Conservation (phyloP, 768 basidiomycete genomes). For the Suillus occidentalis region DNA sequence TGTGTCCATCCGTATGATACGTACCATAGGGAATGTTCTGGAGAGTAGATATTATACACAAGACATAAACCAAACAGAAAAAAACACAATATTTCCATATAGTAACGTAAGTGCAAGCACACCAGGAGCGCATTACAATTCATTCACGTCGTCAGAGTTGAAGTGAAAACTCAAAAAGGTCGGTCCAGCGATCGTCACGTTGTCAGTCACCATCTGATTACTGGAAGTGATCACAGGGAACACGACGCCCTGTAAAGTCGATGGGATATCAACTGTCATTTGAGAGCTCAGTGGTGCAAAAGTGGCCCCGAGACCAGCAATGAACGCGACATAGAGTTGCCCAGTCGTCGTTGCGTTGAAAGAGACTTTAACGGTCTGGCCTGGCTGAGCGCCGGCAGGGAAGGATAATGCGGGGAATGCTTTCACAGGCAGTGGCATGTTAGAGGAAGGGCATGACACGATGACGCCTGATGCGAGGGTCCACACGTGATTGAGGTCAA, state of each 20-base stretch:
- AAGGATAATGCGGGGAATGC: constrained; percentile 45
- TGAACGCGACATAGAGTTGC: constrained; percentile 35
- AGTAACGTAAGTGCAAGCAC: neutral
- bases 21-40: neutral
- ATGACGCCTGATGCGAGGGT: constrained; percentile 48
- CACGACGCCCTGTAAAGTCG: constrained; percentile 29
- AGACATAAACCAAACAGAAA: neutral
- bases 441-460: constrained; percentile 46
- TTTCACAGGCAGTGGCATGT: constrained; percentile 49
- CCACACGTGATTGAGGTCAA: constrained; percentile 44
- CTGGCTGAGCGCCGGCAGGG: constrained; percentile 32
- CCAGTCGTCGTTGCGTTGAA: constrained; percentile 19
- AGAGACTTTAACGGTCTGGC: constrained; percentile 29
- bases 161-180: constrained; percentile 29
- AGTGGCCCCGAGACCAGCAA: constrained; percentile 33
- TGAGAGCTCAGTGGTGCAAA: constrained; percentile 30
- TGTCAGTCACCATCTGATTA: constrained; percentile 33
- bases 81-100: neutral
- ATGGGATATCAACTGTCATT: constrained; percentile 24
- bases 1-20: neutral
- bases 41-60: neutral
- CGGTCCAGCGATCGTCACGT: constrained; percentile 43
- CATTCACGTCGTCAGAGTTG: constrained; percentile 19
- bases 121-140: neutral
- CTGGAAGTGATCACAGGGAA: constrained; percentile 38